Evolutionary conservation across 176 grass and related monocot species (phyloP).

Genomic region (Oryza meyeriana): DNA sequence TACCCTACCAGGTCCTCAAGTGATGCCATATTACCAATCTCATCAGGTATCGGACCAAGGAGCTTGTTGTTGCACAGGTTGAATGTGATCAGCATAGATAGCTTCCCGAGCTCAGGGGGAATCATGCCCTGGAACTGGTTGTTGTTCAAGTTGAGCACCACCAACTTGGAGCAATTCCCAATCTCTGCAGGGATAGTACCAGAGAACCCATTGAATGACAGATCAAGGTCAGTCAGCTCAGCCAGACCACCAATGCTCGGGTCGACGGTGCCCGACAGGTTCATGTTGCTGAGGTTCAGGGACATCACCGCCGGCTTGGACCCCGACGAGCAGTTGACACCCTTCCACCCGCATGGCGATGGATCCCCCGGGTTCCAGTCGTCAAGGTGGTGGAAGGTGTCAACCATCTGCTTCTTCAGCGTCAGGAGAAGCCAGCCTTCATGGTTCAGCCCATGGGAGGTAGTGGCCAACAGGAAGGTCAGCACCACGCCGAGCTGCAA

Average conservation of each 20-base stretch:
- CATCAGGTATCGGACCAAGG: conserved; percentile 58
- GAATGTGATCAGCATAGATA: conserved; percentile 45
- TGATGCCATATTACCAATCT: conserved; percentile 73
- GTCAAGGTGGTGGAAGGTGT: conserved; percentile 62
- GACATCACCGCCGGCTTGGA: conserved; percentile 37
- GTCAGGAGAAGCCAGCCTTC: conserved; percentile 73
- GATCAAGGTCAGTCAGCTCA: conserved; percentile 56
- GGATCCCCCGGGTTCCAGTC: conserved; percentile 50
- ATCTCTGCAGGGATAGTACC: conserved; percentile 69
- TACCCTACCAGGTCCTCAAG: conserved; percentile 81
- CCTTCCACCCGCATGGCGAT: conserved; percentile 75
- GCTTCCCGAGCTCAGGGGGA: conserved; percentile 65
- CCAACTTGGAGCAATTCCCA: conserved; percentile 59
- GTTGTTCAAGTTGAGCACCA: conserved; percentile 59
- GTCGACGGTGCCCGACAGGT: conserved; percentile 70
- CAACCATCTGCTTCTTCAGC: conserved; percentile 65
- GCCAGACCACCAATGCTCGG: conserved; percentile 59
- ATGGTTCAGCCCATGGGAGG: conserved; percentile 47
- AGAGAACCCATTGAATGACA: conserved; percentile 77
- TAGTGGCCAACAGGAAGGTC: conserved; percentile 44
- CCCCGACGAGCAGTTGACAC: conserved; percentile 60
- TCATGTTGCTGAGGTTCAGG: conserved; percentile 69
- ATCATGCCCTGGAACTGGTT: conserved; percentile 65
- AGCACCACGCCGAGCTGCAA: conserved; percentile 43
- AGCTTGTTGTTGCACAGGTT: conserved; percentile 97